These are phyloP conservation scores for Entomortierella parvispora DNA, from an alignment of 192 early-diverging fungal genomes.

Conservation along the genomic window DNA sequence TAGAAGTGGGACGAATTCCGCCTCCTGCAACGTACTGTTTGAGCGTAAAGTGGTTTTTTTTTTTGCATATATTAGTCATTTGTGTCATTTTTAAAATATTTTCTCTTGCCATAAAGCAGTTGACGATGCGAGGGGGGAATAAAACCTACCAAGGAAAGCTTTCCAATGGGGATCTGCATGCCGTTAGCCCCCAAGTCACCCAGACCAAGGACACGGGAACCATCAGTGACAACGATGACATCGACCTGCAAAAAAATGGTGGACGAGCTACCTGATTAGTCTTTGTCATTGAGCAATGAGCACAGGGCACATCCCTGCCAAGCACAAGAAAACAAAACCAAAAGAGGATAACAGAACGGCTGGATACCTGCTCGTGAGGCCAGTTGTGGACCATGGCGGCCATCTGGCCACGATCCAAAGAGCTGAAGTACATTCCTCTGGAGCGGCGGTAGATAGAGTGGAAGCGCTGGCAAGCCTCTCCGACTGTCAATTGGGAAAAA, in stretches of 20 bases:
- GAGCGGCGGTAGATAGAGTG: constrained; percentile 65
- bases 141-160: constrained; percentile 65
- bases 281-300: not conserved
- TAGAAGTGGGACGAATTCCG: constrained; percentile 87
- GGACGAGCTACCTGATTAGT: constrained; percentile 9
- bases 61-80: not conserved
- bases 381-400: constrained; percentile 67
- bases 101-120: not conserved
- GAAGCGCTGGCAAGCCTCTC: constrained; percentile 59
- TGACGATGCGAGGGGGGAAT: not conserved
- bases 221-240: constrained; percentile 90
- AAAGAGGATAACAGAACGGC: not conserved
- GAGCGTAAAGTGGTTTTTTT: not conserved
- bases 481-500: constrained; percentile 43
- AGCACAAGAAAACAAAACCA: not conserved
- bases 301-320: constrained; percentile 32
- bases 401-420: constrained; percentile 62
- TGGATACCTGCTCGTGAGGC: constrained; percentile 63
- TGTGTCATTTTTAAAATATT: not conserved
- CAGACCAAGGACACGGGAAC: constrained; percentile 91
- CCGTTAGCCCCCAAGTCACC: constrained; percentile 96
- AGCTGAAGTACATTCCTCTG: constrained; percentile 65
- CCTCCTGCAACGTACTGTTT: constrained; percentile 84
- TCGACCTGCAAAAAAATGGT: constrained; percentile 30
- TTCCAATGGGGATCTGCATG: constrained; percentile 96